These are phyloP conservation scores for Cladosporium sp. DNA, from an alignment of 2,329 filamentous ascomycete genomes.

Conservation along the genomic window DNA sequence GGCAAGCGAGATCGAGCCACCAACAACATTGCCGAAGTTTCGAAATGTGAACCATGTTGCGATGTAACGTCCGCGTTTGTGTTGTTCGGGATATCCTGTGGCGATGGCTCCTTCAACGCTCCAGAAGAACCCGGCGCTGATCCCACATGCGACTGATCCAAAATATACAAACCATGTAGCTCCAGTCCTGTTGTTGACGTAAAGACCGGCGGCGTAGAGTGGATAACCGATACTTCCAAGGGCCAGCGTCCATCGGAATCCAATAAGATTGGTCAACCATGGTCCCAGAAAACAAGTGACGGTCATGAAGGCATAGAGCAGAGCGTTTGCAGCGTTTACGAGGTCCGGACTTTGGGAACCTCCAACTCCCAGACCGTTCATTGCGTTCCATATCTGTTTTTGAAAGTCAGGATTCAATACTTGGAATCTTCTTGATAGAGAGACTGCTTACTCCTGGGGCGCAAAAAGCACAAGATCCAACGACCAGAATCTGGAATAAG, in stretches of 20 bases:
- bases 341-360: conserved; percentile 62
- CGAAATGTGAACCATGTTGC: conserved; percentile 40
- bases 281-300: conserved; percentile 58
- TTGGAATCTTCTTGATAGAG: background rate
- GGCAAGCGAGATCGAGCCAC: conserved; percentile 40
- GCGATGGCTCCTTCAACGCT: conserved; percentile 47
- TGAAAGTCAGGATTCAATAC: background rate
- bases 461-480: conserved; percentile 9
- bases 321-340: conserved; percentile 65
- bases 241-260: conserved; percentile 23
- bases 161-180: conserved; percentile 50
- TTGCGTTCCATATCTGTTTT: conserved; percentile 55
- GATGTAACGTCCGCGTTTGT: conserved; percentile 49
- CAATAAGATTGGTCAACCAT: conserved; percentile 35
- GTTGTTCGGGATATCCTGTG: conserved; percentile 44
- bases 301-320: conserved; percentile 71
- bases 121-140: conserved; percentile 49
- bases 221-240: conserved; percentile 34
- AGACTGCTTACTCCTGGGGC: conserved; percentile 2
- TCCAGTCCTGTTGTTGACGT: conserved; percentile 47
- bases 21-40: conserved; percentile 42
- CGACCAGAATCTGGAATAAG: conserved; percentile 10
- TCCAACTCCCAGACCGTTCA: conserved; percentile 70
- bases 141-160: conserved; percentile 44
- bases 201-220: conserved; percentile 44